phyloP scores from a whole-genome alignment of 2,329 filamentous ascomycete genomes.

The Chaetomium olivaceum region DNA sequence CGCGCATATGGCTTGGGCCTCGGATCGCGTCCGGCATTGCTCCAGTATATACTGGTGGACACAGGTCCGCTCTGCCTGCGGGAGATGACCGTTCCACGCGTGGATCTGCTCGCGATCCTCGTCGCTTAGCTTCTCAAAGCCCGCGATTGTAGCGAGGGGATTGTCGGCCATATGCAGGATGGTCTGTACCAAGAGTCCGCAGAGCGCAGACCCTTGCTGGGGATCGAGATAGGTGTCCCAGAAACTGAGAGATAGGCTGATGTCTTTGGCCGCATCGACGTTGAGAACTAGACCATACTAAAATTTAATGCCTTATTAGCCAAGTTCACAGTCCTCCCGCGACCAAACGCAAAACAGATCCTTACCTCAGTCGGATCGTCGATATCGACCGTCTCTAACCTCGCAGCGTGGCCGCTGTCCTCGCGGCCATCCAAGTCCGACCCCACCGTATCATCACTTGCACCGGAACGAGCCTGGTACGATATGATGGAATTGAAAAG shows the following conservation, averaged over 20 bases:
- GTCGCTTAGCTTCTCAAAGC: background rate
- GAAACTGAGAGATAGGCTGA: conserved; percentile 1
- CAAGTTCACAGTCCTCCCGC: background rate
- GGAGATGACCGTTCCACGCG: background rate
- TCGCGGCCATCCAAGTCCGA: background rate
- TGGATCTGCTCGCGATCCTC: background rate
- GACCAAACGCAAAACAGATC: background rate
- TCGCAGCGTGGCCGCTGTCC: background rate
- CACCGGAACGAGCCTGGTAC: conserved; percentile 2
- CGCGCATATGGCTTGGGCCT: background rate
- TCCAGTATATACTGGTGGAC: conserved; percentile 1
- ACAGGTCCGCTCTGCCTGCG: background rate
- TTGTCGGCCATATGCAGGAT: conserved; percentile 2
- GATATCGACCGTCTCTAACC: background rate
- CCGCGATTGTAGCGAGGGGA: background rate
- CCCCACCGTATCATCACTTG: background rate
- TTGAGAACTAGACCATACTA: conserved; percentile 2
- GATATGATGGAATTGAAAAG: conserved; percentile 1
- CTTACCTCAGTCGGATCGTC: background rate
- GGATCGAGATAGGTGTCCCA: conserved; percentile 3
- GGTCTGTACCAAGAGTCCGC: conserved; percentile 1
- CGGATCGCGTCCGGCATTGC: background rate
- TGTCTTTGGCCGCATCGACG: background rate
- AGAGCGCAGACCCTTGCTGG: conserved; percentile 4
- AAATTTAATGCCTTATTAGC: conserved; percentile 1